Percentiles rank a stretch among this genome's conserved stretches.
Evolutionary conservation across 371 early-diverging fungal species (phyloP).

Genomic region (Cladochytrium tenue): DNA sequence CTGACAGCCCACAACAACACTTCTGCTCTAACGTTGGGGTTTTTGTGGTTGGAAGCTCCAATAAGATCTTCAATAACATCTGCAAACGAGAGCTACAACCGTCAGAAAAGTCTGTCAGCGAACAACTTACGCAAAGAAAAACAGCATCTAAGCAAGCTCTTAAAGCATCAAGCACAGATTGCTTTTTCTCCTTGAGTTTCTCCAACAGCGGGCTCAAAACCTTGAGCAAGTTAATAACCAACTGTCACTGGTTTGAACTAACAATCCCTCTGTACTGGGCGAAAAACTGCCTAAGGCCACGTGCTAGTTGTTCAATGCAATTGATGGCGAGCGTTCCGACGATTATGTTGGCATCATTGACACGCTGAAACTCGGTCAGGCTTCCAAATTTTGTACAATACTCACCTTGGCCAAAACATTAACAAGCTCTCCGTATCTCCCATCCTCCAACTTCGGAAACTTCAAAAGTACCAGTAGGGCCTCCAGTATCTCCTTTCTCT

Average conservation of each 20-base stretch:
- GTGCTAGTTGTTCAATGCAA: slow-evolving; percentile 83
- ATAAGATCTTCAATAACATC: slow-evolving; percentile 74
- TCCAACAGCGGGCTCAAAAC: slow-evolving; percentile 74
- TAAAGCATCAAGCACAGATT: slow-evolving; percentile 80
- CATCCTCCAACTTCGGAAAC: slow-evolving; percentile 76
- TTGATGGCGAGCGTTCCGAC: slow-evolving; percentile 78
- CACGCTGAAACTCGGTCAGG: slow-evolving; percentile 48
- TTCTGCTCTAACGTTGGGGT: slow-evolving; percentile 86
- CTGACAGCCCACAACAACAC: slow-evolving; percentile 69
- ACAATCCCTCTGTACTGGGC: slow-evolving; percentile 74
- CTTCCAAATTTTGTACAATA: neutral
- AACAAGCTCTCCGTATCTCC: slow-evolving; percentile 75
- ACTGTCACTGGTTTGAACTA: slow-evolving; percentile 1
- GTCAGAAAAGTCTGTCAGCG: too few relatives aligned
- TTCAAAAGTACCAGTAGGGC: slow-evolving; percentile 68
- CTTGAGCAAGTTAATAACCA: neutral
- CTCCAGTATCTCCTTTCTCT: slow-evolving; percentile 89
- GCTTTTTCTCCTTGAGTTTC: slow-evolving; percentile 91
- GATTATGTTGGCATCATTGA: slow-evolving; percentile 82
- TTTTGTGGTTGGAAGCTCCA: slow-evolving; percentile 76
- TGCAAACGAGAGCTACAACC: slow-evolving; percentile 1
- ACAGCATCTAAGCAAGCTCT: slow-evolving; percentile 81
- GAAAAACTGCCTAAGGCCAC: slow-evolving; percentile 77
- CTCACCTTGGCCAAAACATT: slow-evolving; percentile 77
- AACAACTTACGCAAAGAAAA: slow-evolving; percentile 67